Evolutionary conservation across 192 early-diverging fungal species (phyloP), one percentile per base, ranked within the genome.

Genomic region (Bifiguratus adelaidae): DNA sequence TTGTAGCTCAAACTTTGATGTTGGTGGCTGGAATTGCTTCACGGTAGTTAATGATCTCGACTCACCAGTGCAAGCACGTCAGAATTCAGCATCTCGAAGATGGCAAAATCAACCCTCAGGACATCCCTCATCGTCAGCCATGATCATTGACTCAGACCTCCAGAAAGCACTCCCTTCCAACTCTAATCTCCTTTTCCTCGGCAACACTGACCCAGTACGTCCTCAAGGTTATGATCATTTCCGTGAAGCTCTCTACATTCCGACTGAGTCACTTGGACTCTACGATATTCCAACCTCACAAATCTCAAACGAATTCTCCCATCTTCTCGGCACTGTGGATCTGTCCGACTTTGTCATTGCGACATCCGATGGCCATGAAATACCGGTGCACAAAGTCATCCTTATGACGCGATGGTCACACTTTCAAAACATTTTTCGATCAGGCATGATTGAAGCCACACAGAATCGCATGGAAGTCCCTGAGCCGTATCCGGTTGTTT

Each of bases 331-430:
- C 30, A 60, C 60, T 9, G 60, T 60, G 18, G 73, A 81, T 42
- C 60, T 78, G 30, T 64, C 73, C 0, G 78, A 81, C 53, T 81
- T 81, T 52, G 52, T 47, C 1, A 70, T 81, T 21, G 47, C 56
- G 11, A 48, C 68, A 0, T 30, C 69, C 7, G 61, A 49, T 27
- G 34, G 48, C 1, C 61, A 48, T 30, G 56, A 62, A 32, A 76
- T 81, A 28, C 70, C 60, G 12, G 78, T 65, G 2, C 78, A 81
- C 26, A 58, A 68, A 22, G 67, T 78, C 37, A 59, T 81, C 9
- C 48, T 81, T 0, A 56, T 66, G 13, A 49, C 70, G 8, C 70
- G 78, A n/a, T 81, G 78, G 78, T 68, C 76, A 7, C 69, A 77
- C 45, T 81, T 78, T 47, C 36, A 50, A 24, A 76, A 73, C 42